These are phyloP conservation scores for Globisporangium solare DNA, from an alignment of 352 stramenopile genomes.

Conservation along the genomic window DNA sequence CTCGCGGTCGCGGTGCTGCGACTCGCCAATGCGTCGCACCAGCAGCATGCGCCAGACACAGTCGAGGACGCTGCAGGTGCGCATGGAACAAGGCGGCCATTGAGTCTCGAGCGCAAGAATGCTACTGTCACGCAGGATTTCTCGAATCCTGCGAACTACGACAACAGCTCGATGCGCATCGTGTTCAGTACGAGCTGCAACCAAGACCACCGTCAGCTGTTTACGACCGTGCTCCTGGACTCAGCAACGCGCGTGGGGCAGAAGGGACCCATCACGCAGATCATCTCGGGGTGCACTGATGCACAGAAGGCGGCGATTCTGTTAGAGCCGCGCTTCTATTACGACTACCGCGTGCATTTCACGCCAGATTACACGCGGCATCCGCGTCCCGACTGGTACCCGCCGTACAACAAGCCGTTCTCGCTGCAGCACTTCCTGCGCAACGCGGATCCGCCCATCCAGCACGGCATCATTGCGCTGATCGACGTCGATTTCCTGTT, in stretches of 20 bases:
- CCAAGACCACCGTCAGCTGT: constrained; percentile 7
- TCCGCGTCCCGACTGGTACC: constrained; percentile 30
- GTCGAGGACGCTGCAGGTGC: too few species aligned
- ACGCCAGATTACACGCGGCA: constrained; percentile 33
- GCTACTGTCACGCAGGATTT: too few species aligned
- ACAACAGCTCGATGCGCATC: constrained; percentile 11
- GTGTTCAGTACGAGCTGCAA: constrained; percentile 15
- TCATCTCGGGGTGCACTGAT: constrained; percentile 29
- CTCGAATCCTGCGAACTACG: background rate
- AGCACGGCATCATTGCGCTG: constrained; percentile 18
- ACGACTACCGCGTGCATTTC: constrained; percentile 45
- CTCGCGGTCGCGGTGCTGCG: too few species aligned
- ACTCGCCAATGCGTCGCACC: too few species aligned
- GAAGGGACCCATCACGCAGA: constrained; percentile 14
- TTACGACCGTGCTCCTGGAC: constrained; percentile 10
- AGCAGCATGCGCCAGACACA: too few species aligned
- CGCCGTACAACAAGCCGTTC: constrained; percentile 49
- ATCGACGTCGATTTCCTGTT: constrained; percentile 5
- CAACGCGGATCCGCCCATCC: constrained; percentile 34
- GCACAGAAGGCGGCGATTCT: constrained; percentile 21
- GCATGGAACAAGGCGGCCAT: too few species aligned
- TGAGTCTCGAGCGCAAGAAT: too few species aligned
- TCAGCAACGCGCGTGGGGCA: constrained; percentile 8
- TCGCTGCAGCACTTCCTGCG: constrained; percentile 40
- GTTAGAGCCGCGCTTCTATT: constrained; percentile 35